A percentile compares a stretch with the other conserved stretches of the same genome.
phyloP scores from a whole-genome alignment of 352 stramenopile genomes.

The Globisporangium ultimum region DNA sequence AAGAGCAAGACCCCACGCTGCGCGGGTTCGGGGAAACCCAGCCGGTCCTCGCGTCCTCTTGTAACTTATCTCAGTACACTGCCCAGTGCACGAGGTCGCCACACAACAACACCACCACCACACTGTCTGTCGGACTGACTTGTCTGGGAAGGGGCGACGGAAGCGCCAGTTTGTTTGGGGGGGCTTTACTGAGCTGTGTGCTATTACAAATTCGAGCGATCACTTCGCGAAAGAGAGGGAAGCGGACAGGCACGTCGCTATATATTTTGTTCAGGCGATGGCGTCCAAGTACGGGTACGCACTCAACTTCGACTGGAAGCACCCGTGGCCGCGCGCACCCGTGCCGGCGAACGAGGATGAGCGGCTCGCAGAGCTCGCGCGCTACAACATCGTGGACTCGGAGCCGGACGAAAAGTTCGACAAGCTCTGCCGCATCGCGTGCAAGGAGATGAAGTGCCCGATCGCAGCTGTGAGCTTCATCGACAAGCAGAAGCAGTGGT shows the following conservation, averaged over 20 bases:
- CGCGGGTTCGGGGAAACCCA: too few relatives aligned
- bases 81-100: too few relatives aligned
- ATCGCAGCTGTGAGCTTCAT: conserved; percentile 86
- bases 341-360: conserved; percentile 70
- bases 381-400: conserved; percentile 81
- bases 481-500: conserved; percentile 86
- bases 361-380: conserved; percentile 54
- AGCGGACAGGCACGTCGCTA: neutral
- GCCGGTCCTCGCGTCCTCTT: too few relatives aligned
- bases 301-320: conserved; percentile 85
- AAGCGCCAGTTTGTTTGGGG: neutral
- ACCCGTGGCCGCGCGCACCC: conserved; percentile 74
- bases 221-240: neutral
- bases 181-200: too few relatives aligned
- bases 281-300: conserved; percentile 62
- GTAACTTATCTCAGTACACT: too few relatives aligned
- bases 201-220: too few relatives aligned
- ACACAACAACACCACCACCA: too few relatives aligned
- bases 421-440: conserved; percentile 84
- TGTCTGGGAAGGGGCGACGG: too few relatives aligned
- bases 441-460: conserved; percentile 88
- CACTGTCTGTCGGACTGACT: too few relatives aligned
- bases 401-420: conserved; percentile 84
- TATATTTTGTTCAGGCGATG: neutral
- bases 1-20: too few relatives aligned